These are phyloP conservation scores for Coprinopsis sp. DNA, from an alignment of 768 basidiomycete species.

Conservation along the genomic window DNA sequence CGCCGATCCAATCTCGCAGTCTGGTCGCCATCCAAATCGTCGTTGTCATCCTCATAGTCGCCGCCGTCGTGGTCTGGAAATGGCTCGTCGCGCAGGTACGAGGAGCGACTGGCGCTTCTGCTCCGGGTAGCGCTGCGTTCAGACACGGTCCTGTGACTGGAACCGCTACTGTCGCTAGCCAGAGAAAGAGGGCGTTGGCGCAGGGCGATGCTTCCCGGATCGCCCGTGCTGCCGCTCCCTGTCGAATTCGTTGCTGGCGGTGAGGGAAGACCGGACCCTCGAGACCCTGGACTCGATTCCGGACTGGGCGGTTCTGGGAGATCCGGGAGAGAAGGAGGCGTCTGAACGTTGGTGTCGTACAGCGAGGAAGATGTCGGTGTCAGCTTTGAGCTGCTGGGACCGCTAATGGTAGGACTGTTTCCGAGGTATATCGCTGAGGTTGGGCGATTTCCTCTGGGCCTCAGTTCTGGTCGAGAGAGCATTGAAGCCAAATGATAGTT, in stretches of 20 bases:
- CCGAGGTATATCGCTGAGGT: conserved; percentile 43
- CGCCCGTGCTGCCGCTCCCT: conserved; percentile 72
- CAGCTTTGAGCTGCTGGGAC: conserved; percentile 19
- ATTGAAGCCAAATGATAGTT: conserved; percentile 18
- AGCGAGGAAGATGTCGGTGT: conserved; percentile 21
- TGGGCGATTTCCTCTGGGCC: conserved; percentile 30
- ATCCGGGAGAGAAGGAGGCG: conserved; percentile 49
- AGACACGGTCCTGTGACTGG: conserved; percentile 16
- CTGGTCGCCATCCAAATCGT: conserved; percentile 55
- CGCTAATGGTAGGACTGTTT: conserved; percentile 9
- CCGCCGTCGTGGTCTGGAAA: conserved; percentile 30
- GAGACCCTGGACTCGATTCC: conserved; percentile 37
- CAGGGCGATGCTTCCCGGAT: conserved; percentile 41
- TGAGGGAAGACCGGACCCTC: conserved; percentile 68
- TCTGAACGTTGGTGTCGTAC: conserved; percentile 20
- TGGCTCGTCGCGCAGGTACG: conserved; percentile 38
- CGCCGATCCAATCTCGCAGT: conserved; percentile 48
- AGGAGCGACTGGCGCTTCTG: conserved; percentile 23
- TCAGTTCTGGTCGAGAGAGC: conserved; percentile 34
- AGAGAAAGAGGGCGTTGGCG: conserved; percentile 27
- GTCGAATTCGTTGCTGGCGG: conserved; percentile 86
- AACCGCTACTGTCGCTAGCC: conserved; percentile 26
- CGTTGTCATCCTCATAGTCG: conserved; percentile 39
- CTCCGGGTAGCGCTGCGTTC: conserved; percentile 5
- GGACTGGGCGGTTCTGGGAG: conserved; percentile 72